A percentile compares a stretch with the other conserved stretches of the same genome.
Evolutionary conservation across 208 protist species (phyloP).

Genomic region (Leishmania tarentolae): DNA sequence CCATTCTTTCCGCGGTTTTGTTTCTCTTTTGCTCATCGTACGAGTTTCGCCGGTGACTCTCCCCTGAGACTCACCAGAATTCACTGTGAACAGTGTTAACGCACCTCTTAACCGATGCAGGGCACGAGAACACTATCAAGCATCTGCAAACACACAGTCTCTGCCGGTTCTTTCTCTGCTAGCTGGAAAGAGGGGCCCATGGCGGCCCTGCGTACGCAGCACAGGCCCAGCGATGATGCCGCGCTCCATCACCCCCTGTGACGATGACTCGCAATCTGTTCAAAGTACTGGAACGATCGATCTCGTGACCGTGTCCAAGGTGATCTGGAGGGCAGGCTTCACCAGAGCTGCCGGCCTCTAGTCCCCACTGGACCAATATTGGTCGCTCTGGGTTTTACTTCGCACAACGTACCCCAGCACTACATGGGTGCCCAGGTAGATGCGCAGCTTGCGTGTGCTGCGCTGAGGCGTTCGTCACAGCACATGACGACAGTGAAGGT

Average conservation of each 20-base stretch:
- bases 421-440: neutral
- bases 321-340: neutral
- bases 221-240: neutral
- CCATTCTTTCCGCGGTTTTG: neutral
- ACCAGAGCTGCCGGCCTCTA: neutral
- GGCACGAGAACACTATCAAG: neutral
- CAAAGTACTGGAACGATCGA: neutral
- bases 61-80: neutral
- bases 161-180: neutral
- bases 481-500: neutral
- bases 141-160: neutral
- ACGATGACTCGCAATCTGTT: neutral
- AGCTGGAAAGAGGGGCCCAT: neutral
- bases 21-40: neutral
- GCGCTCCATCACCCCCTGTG: neutral
- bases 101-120: neutral
- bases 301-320: neutral
- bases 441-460: neutral
- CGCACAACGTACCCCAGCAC: neutral
- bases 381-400: neutral
- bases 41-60: neutral
- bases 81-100: neutral
- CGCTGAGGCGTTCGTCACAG: neutral
- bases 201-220: neutral
- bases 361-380: neutral